These are phyloP conservation scores for Hydnum rufescens DNA, from an alignment of 768 basidiomycete genomes.

Conservation along the genomic window DNA sequence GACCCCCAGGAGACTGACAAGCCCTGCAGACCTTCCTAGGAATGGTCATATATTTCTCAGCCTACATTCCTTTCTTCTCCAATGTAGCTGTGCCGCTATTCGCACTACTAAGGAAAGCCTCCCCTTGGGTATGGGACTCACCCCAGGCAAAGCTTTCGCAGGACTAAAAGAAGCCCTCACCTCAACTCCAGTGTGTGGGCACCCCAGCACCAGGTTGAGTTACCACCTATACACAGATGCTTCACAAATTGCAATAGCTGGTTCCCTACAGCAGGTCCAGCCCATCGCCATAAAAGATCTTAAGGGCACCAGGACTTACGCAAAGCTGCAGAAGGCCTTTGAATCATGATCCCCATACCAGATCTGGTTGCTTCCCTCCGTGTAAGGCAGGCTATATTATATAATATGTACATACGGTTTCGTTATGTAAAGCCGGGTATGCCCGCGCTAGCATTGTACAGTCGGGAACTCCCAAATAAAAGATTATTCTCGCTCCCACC, in stretches of 20 bases:
- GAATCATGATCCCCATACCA: too few species aligned
- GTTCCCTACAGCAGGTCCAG: neutral
- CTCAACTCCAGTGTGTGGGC: constrained; percentile 5
- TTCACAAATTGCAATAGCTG: neutral
- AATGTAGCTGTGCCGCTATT: constrained; percentile 9
- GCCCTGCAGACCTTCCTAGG: constrained; percentile 13
- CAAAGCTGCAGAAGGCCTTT: neutral
- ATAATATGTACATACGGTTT: too few species aligned
- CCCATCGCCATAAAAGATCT: neutral
- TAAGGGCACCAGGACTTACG: neutral
- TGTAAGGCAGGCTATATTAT: too few species aligned
- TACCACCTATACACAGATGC: neutral
- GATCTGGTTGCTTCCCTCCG: too few species aligned
- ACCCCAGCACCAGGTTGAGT: neutral
- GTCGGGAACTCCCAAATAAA: too few species aligned
- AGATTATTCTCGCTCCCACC: too few species aligned
- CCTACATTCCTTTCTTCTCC: constrained; percentile 13
- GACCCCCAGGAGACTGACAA: constrained; percentile 7
- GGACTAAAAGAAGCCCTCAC: constrained; percentile 8
- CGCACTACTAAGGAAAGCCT: neutral
- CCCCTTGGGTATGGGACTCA: neutral
- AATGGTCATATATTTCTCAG: constrained; percentile 14
- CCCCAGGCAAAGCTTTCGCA: neutral
- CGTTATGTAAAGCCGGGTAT: too few species aligned
- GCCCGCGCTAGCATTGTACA: too few species aligned